Evolutionary conservation across 2,329 filamentous ascomycete species (phyloP).

Genomic region (Colletotrichum sp.): DNA sequence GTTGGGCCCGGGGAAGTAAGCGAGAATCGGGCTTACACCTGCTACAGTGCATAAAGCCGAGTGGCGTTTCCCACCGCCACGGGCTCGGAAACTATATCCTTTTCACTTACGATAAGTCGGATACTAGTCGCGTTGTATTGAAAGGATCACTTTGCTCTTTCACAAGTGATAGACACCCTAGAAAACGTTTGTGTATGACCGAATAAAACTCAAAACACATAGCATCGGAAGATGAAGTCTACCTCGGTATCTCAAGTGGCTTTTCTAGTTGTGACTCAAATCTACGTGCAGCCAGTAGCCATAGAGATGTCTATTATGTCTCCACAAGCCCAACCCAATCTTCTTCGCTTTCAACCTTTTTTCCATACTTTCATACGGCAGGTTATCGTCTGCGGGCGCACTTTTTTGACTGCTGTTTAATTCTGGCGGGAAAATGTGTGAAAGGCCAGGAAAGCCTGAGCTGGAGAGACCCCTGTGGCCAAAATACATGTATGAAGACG

Average conservation of each 20-base stretch:
- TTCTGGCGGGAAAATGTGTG: not conserved
- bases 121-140: not conserved
- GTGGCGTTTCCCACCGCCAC: not conserved
- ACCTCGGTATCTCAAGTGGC: not conserved
- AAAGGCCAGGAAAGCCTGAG: not conserved
- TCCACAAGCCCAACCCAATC: not conserved
- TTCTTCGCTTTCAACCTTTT: not conserved
- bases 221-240: not conserved
- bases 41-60: not conserved
- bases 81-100: not conserved
- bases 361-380: not conserved
- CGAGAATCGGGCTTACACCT: not conserved
- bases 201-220: not conserved
- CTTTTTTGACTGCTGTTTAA: not conserved
- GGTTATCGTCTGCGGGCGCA: no score
- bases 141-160: not conserved
- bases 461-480: not conserved
- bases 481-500: not conserved
- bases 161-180: not conserved
- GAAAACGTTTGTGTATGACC: not conserved
- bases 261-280: not conserved
- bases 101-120: not conserved
- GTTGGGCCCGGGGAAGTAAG: not conserved
- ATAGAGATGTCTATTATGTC: not conserved
- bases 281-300: not conserved